phyloP scores from a whole-genome alignment of 2,329 filamentous ascomycete genomes.

The Aspergillus viridinutans region DNA sequence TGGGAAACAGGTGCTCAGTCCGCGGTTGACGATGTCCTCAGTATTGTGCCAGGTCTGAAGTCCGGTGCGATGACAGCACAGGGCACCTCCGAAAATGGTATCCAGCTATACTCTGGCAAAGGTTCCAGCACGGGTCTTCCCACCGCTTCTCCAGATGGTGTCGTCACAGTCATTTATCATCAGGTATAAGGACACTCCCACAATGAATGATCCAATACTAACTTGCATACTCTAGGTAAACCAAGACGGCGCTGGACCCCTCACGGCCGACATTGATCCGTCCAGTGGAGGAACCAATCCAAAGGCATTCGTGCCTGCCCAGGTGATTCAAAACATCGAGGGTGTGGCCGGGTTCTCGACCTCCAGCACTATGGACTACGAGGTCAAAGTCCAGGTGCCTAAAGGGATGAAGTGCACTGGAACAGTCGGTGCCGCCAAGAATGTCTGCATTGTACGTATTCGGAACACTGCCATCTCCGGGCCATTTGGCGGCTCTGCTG shows the following conservation, averaged over 20 bases:
- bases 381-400: slow-evolving; percentile 62
- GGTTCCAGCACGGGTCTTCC: slow-evolving; percentile 56
- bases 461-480: slow-evolving; percentile 60
- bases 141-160: slow-evolving; percentile 57
- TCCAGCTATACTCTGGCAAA: slow-evolving; percentile 52
- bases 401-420: slow-evolving; percentile 63
- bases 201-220: neutral
- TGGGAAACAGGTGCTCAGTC: slow-evolving; percentile 4
- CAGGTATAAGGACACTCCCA: slow-evolving; percentile 35
- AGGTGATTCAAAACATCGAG: slow-evolving; percentile 59
- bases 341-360: slow-evolving; percentile 58
- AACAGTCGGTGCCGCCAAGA: slow-evolving; percentile 53
- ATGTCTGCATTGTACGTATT: slow-evolving; percentile 63
- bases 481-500: slow-evolving; percentile 63
- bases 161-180: slow-evolving; percentile 61
- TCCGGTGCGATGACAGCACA: slow-evolving; percentile 46
- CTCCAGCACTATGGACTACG: slow-evolving; percentile 61
- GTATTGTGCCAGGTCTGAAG: slow-evolving; percentile 34
- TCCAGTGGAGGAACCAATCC: slow-evolving; percentile 61
- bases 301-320: slow-evolving; percentile 56
- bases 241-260: slow-evolving; percentile 64
- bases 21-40: slow-evolving; percentile 3
- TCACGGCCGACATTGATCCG: slow-evolving; percentile 57
- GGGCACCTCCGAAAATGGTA: slow-evolving; percentile 49
- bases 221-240: slow-evolving; percentile 47